Evolutionary conservation across 768 basidiomycete species (phyloP), one percentile per base, ranked within the genome.

Genomic region (Naganishia randhawae): DNA sequence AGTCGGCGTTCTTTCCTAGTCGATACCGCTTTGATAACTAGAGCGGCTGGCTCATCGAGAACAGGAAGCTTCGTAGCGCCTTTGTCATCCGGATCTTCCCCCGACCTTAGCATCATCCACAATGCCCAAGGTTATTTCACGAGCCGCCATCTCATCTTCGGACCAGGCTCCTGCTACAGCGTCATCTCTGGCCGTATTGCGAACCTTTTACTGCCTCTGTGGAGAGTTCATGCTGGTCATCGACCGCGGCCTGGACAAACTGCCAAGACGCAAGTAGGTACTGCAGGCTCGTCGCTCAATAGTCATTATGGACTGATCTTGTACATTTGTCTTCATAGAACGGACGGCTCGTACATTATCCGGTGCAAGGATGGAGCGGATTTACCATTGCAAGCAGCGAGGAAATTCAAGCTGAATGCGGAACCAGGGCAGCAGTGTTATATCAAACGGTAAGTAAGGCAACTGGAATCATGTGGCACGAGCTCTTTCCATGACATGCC

Each of bases 101-200:
- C 25, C 37, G 31, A 3, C 35, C 17, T 27, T n/a, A 6, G 41
- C 9, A 61, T 25, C 57, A 25, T 2, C 57, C 41, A 41, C 57
- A 48, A 95, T 95, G 92, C 92, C 92, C 63, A 94, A 94, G 80
- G 90, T 96, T 71, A 85, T 93, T 75, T 92, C 91, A 3, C 86
- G 91, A 72, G 92, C 90, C 48, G 88, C 90, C 4, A 86, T 92
- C 69, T 92, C 92, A 10, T 90, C 91, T 2, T 93, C 91, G 4
- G 87, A 90, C 39, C 75, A 77, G 67, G 76, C 78, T 11, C 67
- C 70, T 2, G 70, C 67, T 5, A 78, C 78, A 0, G 73, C 78
- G 41, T 76, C 77, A 0, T 72, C 78, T 0, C 70, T 74, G 69
- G 80, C 80, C 9, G 73, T 79, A n/a, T 71, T 81, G 8, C 65